Evolutionary conservation across 2,329 filamentous ascomycete genomes (phyloP).

Genomic region (Fusarium sp.): DNA sequence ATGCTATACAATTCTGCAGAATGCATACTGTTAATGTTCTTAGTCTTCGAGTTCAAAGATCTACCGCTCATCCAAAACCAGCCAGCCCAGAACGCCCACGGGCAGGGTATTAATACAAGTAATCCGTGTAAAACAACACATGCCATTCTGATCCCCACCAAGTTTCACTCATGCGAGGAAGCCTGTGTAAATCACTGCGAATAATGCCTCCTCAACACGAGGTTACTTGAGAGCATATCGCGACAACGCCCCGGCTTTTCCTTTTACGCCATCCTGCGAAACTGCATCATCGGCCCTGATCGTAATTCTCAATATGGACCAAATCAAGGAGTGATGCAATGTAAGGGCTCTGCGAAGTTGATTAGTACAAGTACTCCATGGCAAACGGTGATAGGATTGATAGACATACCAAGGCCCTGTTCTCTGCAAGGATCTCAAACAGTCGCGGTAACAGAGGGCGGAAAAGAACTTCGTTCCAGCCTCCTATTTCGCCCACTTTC

Average conservation of each 20-base stretch:
- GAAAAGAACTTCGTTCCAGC: constrained; percentile 76
- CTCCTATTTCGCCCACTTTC: constrained; percentile 57
- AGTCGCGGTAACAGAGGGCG: constrained; percentile 71
- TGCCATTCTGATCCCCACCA: constrained; percentile 12
- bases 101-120: constrained; percentile 43
- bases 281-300: constrained; percentile 34
- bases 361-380: constrained; percentile 21
- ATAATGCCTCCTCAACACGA: constrained; percentile 4
- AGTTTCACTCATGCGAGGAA: constrained; percentile 28
- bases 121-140: constrained; percentile 28
- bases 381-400: neutral
- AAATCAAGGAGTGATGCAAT: constrained; percentile 54
- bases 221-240: neutral
- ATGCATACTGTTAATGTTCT: neutral
- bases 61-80: constrained; percentile 27
- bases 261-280: constrained; percentile 11
- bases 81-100: constrained; percentile 32
- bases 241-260: constrained; percentile 22
- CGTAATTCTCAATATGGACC: constrained; percentile 46
- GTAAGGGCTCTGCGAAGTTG: constrained; percentile 49
- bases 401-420: constrained; percentile 65
- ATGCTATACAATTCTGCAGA: neutral
- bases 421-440: constrained; percentile 77
- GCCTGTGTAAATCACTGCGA: neutral
- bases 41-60: constrained; percentile 4